Conservation (phyloP, 441 rosid species). For the Omphalea diandra region DNA sequence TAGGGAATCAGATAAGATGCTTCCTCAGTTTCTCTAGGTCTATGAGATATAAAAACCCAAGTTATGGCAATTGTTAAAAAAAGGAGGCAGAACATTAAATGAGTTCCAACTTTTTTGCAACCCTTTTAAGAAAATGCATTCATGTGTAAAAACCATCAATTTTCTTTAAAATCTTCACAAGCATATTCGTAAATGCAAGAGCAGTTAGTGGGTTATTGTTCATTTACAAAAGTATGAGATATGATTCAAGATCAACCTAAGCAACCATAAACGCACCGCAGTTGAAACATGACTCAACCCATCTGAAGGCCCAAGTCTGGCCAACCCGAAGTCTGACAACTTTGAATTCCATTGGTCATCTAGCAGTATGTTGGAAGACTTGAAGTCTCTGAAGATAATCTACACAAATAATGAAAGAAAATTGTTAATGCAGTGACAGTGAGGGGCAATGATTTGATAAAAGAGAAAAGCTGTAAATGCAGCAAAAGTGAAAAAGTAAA, state of each 20-base stretch:
- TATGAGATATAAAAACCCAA: neutral
- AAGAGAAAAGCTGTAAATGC: no score
- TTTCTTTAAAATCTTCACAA: neutral
- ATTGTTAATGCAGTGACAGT: neutral
- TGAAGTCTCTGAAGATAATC: constrained; percentile 87
- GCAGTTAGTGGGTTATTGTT: neutral
- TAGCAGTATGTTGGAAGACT: constrained; percentile 84
- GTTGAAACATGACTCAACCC: constrained; percentile 81
- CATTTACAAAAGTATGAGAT: neutral
- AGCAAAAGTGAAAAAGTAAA: neutral
- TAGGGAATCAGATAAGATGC: constrained; percentile 7
- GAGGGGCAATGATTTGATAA: no score
- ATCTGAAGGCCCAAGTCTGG: constrained; percentile 83
- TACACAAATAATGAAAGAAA: constrained; percentile 35
- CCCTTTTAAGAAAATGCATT: neutral
- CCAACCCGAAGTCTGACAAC: constrained; percentile 86
- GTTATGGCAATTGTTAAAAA: neutral
- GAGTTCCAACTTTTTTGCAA: neutral
- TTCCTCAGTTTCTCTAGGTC: constrained; percentile 2
- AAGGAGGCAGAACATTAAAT: neutral
- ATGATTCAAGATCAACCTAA: constrained; percentile 3
- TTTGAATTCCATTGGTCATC: constrained; percentile 79
- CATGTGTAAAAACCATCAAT: neutral
- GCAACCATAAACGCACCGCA: constrained; percentile 42
- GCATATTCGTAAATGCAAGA: neutral